phyloP scores from a whole-genome alignment of 108 stramenopile species.

The Aureococcus anophagefferens region DNA sequence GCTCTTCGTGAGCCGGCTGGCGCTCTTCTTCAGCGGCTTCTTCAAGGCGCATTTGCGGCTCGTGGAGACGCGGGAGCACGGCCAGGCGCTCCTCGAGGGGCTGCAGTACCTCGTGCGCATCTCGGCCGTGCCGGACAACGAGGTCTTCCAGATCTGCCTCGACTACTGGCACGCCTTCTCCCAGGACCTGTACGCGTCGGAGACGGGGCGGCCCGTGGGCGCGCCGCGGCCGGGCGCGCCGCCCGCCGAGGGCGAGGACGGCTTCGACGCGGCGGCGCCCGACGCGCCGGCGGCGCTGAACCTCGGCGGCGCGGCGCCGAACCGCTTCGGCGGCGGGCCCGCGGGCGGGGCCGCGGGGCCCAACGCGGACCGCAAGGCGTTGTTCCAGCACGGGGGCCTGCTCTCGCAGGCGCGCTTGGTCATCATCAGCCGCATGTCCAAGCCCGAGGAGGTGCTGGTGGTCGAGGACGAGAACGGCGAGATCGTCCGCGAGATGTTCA shows the following conservation, averaged over 20 bases:
- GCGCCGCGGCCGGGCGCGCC: slow-evolving; percentile 5
- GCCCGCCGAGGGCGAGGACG: slow-evolving; percentile 18
- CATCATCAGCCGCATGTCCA: slow-evolving; percentile 96
- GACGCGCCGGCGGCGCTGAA: no score
- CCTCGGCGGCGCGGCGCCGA: not conserved
- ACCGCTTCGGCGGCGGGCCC: no score
- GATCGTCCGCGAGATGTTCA: slow-evolving; percentile 88
- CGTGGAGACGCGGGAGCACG: slow-evolving; percentile 73
- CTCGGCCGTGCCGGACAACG: slow-evolving; percentile 86
- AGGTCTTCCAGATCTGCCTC: slow-evolving; percentile 95
- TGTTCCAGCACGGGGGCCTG: slow-evolving; percentile 70
- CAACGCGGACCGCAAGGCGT: slow-evolving; percentile 13
- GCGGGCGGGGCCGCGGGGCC: not conserved
- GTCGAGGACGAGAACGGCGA: slow-evolving; percentile 98
- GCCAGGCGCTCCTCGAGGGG: slow-evolving; percentile 68
- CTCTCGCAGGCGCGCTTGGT: slow-evolving; percentile 81
- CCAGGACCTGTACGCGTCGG: slow-evolving; percentile 83
- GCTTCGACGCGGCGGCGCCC: not conserved
- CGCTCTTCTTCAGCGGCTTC: slow-evolving; percentile 83
- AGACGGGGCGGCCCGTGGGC: slow-evolving; percentile 7
- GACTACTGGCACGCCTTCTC: slow-evolving; percentile 95
- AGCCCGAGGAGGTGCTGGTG: slow-evolving; percentile 99
- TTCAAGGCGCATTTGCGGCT: slow-evolving; percentile 67
- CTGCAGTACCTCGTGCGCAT: slow-evolving; percentile 87
- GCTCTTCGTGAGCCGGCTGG: slow-evolving; percentile 84